Percentiles rank a stretch among this genome's conserved stretches.
Conservation (phyloP, 306 rosid species). For the Oemleria cerasiformis region DNA sequence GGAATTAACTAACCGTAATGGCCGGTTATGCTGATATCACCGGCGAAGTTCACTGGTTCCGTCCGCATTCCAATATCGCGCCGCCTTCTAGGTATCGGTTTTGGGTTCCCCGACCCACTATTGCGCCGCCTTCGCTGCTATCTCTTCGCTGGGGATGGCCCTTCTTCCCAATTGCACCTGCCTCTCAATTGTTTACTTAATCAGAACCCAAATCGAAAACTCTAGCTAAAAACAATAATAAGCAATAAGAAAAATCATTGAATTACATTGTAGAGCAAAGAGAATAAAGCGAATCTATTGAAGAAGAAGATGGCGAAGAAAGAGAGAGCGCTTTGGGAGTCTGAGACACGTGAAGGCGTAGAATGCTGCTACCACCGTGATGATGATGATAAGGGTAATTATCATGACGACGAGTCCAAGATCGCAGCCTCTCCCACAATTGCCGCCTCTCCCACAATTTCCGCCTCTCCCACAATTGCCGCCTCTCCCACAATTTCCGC, state of each 20-base stretch:
- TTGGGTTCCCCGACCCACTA: too few species aligned
- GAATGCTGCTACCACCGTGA: background rate
- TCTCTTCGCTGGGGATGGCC: conserved; percentile 14
- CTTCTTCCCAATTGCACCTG: conserved; percentile 17
- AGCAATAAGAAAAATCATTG: background rate
- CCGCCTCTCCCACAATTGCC: too few species aligned
- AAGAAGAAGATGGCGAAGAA: background rate
- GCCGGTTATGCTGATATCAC: too few species aligned
- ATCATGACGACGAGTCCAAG: background rate
- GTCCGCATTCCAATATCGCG: too few species aligned
- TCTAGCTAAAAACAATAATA: background rate
- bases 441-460: too few species aligned
- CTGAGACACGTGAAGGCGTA: background rate
- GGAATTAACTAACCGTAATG: too few species aligned
- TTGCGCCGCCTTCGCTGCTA: too few species aligned
- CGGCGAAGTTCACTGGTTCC: too few species aligned
- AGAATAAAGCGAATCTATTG: background rate
- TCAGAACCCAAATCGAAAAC: background rate
- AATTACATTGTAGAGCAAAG: too few species aligned
- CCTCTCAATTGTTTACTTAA: background rate
- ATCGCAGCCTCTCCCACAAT: too few species aligned
- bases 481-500: too few species aligned
- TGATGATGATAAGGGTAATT: background rate
- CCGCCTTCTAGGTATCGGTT: too few species aligned
- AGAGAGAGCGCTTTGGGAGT: conserved; percentile 4